Conservation (phyloP, 129 eudicot genomes). For the Tanacetum coccineum region DNA sequence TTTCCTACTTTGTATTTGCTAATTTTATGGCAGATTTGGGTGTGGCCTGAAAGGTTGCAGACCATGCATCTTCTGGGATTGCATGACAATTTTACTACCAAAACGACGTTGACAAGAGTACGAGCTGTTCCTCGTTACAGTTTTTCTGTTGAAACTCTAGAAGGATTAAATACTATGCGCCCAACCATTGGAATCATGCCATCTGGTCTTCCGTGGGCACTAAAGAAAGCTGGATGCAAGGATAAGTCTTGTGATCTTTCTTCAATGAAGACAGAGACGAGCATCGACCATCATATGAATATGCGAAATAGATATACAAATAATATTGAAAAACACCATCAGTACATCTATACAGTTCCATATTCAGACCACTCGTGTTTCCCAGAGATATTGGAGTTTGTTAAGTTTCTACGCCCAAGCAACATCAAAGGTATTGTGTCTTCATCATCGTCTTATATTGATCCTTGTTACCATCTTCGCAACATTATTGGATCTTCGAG, state of each 20-base stretch:
- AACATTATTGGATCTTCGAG: slow-evolving; percentile 48
- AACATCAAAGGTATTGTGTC: slow-evolving; percentile 79
- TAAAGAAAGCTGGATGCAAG: slow-evolving; percentile 31
- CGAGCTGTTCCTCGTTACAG: slow-evolving; percentile 98
- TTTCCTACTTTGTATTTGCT: background rate
- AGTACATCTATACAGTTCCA: slow-evolving; percentile 17
- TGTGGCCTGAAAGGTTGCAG: slow-evolving; percentile 94
- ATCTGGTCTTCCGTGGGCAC: slow-evolving; percentile 87
- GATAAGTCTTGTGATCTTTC: slow-evolving; percentile 30
- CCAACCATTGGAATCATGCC: slow-evolving; percentile 97
- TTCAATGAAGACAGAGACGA: slow-evolving; percentile 27
- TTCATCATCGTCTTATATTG: slow-evolving; percentile 53
- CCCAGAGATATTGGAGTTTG: slow-evolving; percentile 71
- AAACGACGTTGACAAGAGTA: slow-evolving; percentile 76
- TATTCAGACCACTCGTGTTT: slow-evolving; percentile 37
- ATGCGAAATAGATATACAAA: slow-evolving; percentile 26
- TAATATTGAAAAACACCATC: background rate
- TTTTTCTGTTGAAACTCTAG: slow-evolving; percentile 61
- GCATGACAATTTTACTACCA: slow-evolving; percentile 68
- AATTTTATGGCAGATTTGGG: slow-evolving; percentile 63
- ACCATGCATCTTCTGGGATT: slow-evolving; percentile 86
- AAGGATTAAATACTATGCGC: slow-evolving; percentile 54
- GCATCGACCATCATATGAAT: slow-evolving; percentile 14
- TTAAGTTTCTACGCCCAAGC: slow-evolving; percentile 57
- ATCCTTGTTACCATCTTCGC: slow-evolving; percentile 68